Base-by-base conservation (phyloP, 129 eudicot genomes). In the Erigeron canadensis region DNA sequence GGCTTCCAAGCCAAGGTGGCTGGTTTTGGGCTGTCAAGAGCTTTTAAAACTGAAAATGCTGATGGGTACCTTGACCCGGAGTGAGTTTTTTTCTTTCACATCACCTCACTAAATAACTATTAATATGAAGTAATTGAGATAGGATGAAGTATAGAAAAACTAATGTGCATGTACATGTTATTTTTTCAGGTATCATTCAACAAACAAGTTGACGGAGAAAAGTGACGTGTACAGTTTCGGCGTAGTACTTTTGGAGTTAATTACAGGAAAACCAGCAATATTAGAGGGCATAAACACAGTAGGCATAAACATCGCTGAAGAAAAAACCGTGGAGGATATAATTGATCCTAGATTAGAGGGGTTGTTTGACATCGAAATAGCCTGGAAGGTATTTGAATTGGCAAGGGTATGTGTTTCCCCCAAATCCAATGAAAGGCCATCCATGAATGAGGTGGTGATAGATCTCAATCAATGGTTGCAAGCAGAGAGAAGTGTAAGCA, bases 1-100 rank as follows among this genome's bases (percentile, higher is more conserved):
- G 70, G 67, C 7, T 82, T 79, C n/a, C 84, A 82, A 47, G 86
- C 85, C 17, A 82, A 85, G 46, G 18, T 82, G 19, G 80, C 82
- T 19, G 87, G 82, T 71, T 86, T 86, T 67, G 87, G 91, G 53
- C 18, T 86, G 37, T 81, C 83, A 6, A 83, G 66, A 77, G 70
- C 72, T 19, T 82, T 75, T n/a, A 42, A 87, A 0, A 11, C 37
- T 18, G 85, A 82, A 72, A 77, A 51, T 51, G 76, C 75, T 23
- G 34, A 81, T 56, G 39, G 62, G 10, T 56, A 56, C 13, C 62
- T 56, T 10, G 62, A 56, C n/a, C 62, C 62, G 0, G 39, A 56
- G 62, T 56, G 37, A 56, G 62, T 56, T 18, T 56, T 21, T 10
- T 5, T 56, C 37, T 56, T 55, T 1, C 8, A 3, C 38, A 18